Conservation (phyloP, 805 yeast species). For the Saccharomycopsis javanensis region DNA sequence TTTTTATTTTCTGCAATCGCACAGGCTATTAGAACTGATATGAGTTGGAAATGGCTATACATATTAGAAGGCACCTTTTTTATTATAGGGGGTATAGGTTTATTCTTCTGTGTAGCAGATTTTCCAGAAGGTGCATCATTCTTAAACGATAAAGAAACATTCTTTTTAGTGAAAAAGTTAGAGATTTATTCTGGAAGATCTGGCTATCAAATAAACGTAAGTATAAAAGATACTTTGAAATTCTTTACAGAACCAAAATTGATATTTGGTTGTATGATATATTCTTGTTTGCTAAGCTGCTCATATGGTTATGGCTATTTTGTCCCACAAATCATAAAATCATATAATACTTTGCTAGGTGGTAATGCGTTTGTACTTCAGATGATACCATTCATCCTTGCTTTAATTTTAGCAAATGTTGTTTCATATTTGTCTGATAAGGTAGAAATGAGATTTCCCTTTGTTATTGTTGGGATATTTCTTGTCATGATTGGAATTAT, state of each 20-base stretch:
- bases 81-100: constrained; percentile 29
- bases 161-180: constrained; percentile 14
- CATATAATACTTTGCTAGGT: neutral
- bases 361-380: constrained; percentile 7
- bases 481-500: constrained; percentile 10
- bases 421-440: constrained; percentile 11
- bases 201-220: constrained; percentile 13
- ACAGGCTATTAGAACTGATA: constrained; percentile 23
- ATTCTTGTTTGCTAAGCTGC: constrained; percentile 13
- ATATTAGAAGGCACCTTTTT: constrained; percentile 41
- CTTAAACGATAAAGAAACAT: constrained; percentile 16
- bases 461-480: constrained; percentile 3
- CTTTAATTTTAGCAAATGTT: constrained; percentile 12
- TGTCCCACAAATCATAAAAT: constrained; percentile 13
- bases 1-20: constrained; percentile 8
- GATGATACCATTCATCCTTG: constrained; percentile 14
- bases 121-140: constrained; percentile 24
- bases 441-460: constrained; percentile 11
- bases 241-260: constrained; percentile 13
- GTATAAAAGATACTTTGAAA: constrained; percentile 6
- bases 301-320: constrained; percentile 15
- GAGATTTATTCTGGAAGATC: constrained; percentile 15
- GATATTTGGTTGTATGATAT: constrained; percentile 13
- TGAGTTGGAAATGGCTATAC: constrained; percentile 44
- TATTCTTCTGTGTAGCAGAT: constrained; percentile 33